These are phyloP conservation scores for Chondrus crispus DNA, from an alignment of 23 red algal species.

Conservation along the genomic window DNA sequence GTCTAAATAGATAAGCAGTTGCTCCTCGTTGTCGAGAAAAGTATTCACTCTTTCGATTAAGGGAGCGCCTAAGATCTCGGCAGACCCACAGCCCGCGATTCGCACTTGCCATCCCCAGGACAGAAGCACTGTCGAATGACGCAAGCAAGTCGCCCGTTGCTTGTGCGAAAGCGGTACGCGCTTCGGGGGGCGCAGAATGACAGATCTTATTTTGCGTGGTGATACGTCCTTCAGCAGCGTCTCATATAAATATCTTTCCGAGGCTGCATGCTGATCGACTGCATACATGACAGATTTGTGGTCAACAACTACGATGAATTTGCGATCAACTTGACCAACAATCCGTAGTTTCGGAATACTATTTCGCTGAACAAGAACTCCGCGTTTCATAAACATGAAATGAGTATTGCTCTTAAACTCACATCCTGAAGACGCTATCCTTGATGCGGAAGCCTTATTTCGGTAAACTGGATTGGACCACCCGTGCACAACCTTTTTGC, in stretches of 20 bases:
- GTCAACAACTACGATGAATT: constrained; percentile 67
- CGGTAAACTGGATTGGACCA: constrained; percentile 31
- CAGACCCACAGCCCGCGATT: neutral
- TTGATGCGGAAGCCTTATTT: too few species aligned
- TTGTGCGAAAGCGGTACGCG: neutral
- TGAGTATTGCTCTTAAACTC: too few species aligned
- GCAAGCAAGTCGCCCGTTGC: neutral
- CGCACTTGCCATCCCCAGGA: constrained; percentile 50
- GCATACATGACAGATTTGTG: constrained; percentile 43
- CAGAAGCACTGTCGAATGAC: neutral
- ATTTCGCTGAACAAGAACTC: neutral
- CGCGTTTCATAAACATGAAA: too few species aligned
- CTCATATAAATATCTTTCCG: constrained; percentile 82
- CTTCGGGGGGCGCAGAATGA: neutral
- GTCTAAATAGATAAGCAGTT: constrained; percentile 65
- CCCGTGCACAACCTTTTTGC: neutral
- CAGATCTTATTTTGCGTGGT: neutral
- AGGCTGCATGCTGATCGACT: constrained; percentile 89
- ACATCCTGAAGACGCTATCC: too few species aligned
- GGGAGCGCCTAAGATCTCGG: neutral
- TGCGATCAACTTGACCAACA: constrained; percentile 75
- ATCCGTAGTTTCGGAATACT: constrained; percentile 2
- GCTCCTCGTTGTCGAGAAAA: neutral
- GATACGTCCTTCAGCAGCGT: constrained; percentile 16
- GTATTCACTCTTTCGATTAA: neutral